Base-by-base conservation (phyloP, 1,284 basidiomycete genomes). In the Malassezia arunalokei region DNA sequence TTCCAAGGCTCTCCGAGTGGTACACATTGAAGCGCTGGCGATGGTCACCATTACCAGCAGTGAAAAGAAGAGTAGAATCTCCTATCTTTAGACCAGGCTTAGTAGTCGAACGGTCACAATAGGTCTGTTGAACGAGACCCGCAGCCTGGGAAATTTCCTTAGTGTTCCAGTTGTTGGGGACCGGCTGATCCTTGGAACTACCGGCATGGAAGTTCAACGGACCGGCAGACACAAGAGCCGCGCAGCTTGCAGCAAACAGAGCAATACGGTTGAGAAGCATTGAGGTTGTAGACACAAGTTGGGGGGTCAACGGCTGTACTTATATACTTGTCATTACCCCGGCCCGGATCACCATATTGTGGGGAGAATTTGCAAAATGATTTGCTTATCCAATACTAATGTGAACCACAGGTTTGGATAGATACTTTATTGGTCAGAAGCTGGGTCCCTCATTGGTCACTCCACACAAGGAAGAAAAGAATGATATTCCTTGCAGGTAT, bases 1-100 rank as follows among this genome's bases (percentile, higher is more conserved):
- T 62, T 30, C 62, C 63, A 31, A 48, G 49, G 28, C 38, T 45
- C 1, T 59, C 38, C 12, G 65, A 65, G 45, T 66, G 61, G 38
- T 64, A 65, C 0, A 67, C 56, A 24, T 54, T 61, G 8, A 51
- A 57, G 40, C 49, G 53, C 28, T 64, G 66, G 5, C 52, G 55
- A 27, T 49, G 41, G 30, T 49, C 35, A 8, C 65, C 66, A 49
- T 69, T 60, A 15, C 66, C 66, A 3, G 49, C 52, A 1, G 51
- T 51, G 58, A 56, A 63, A 14, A 67, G 54, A 12, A 69, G 55
- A 38, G 49, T 40, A 9, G 61, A 55, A 31, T 59, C 60, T 28
- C 60, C 63, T 6, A 67, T 50, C 8, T 35, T 33, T 20, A 49
- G 37, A 20, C 52, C 52, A 24, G 15, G 15, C 7, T 45, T 17